Conservation (phyloP, 331 rosid genomes). For the Malus hybrid region DNA sequence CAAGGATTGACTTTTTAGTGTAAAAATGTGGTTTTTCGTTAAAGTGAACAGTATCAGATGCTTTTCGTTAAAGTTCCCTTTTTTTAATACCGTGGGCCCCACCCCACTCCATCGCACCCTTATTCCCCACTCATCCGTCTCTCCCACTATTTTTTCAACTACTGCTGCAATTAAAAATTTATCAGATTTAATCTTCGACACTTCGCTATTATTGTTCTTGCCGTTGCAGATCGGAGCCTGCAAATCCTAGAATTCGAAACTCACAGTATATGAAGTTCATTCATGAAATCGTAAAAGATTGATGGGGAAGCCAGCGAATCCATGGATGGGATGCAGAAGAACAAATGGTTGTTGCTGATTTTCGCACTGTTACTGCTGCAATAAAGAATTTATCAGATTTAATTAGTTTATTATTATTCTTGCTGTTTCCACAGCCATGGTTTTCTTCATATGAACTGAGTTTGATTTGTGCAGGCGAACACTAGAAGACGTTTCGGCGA, state of each 20-base stretch:
- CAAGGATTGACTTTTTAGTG: too few species aligned
- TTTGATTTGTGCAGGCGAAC: conserved; percentile 44
- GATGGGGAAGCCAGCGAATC: conserved; percentile 47
- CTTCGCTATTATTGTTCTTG: background rate
- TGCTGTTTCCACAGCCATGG: conserved; percentile 46
- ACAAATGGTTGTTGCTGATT: conserved; percentile 45
- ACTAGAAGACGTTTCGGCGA: conserved; percentile 2
- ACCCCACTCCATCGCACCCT: too few species aligned
- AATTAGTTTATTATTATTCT: background rate
- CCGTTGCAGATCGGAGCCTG: conserved; percentile 1
- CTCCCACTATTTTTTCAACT: too few species aligned
- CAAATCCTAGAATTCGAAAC: conserved; percentile 13
- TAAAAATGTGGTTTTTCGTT: too few species aligned
- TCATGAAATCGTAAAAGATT: background rate
- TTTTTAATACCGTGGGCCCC: too few species aligned
- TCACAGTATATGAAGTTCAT: background rate
- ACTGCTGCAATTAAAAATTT: too few species aligned
- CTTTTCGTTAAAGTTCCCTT: too few species aligned
- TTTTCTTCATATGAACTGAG: conserved; percentile 44
- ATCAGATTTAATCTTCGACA: conserved; percentile 8
- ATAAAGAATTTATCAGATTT: background rate
- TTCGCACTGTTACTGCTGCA: conserved; percentile 34
- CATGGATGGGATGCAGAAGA: conserved; percentile 56
- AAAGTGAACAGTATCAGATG: too few species aligned
- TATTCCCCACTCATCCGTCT: too few species aligned